A percentile compares a stretch with the other conserved stretches of the same genome.
Conservation (phyloP, 2,329 filamentous ascomycete species). For the Aspergillus sclerotialis region DNA sequence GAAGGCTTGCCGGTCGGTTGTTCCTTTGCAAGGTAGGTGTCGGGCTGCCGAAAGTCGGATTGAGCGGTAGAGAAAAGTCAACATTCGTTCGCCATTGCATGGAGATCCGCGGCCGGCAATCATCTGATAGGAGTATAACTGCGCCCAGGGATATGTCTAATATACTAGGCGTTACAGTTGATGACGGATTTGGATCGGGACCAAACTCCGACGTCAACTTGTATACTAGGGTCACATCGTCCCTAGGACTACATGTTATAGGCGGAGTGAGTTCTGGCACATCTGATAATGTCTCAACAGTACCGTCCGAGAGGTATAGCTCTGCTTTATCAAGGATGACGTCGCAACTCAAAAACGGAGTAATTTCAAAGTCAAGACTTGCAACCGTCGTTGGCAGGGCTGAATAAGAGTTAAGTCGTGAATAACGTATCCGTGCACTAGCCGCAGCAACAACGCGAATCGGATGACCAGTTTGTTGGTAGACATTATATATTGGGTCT, state of each 20-base stretch:
- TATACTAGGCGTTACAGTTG: conserved; percentile 30
- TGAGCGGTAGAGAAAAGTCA: conserved; percentile 42
- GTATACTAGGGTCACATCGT: conserved; percentile 53
- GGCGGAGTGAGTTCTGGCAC: conserved; percentile 28
- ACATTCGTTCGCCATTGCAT: conserved; percentile 45
- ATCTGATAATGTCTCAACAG: conserved; percentile 37
- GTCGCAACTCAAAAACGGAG: conserved; percentile 44
- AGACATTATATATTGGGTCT: conserved; percentile 46
- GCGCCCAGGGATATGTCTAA: conserved; percentile 44
- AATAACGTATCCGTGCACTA: conserved; percentile 51
- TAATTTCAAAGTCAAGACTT: conserved; percentile 50
- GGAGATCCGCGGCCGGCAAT: conserved; percentile 37
- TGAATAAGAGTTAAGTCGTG: conserved; percentile 39
- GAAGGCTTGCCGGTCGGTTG: conserved; percentile 39
- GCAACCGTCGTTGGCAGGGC: conserved; percentile 43
- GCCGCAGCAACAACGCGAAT: conserved; percentile 51
- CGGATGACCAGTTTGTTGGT: conserved; percentile 45
- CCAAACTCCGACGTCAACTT: conserved; percentile 39
- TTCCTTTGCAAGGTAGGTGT: conserved; percentile 39
- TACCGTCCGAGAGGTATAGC: conserved; percentile 41
- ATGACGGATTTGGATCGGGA: conserved; percentile 28
- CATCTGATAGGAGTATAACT: conserved; percentile 31
- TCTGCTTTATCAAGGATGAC: conserved; percentile 44
- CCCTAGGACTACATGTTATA: conserved; percentile 43
- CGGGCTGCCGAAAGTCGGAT: conserved; percentile 41